Evolutionary conservation across 1,139 yeast species (phyloP), one percentile per base, ranked within the genome.

Genomic region (Yamadazyma diddensiae): DNA sequence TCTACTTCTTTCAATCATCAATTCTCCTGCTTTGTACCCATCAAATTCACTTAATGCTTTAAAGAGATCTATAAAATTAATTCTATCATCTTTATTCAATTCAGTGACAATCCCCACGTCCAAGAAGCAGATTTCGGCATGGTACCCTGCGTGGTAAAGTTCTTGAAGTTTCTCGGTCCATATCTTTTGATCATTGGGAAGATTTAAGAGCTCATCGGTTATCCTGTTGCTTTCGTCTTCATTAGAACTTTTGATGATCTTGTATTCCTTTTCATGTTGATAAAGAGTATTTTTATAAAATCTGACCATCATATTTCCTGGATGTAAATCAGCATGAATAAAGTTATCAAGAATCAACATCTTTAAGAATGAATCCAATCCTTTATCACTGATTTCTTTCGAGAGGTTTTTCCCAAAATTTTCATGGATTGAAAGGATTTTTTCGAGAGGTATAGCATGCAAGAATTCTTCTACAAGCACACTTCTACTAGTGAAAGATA

Each of bases 21-120:
- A 68, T 51, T 88, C 94, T 6, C 99, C 99, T 0, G 97, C 97
- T 43, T 71, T 73, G 52, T 85, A 88, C 1, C 99, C 99, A 57
- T 92, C 95, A 60, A 92, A 94, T 45, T 80, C 84, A 2, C 96
- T 84, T 26, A 92, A 65, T 0, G 97, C 86, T 48, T 83, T 83
- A 64, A 92, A 92, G 37, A 92, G 67, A 34, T 88, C 97, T 28
- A 94, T 77, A 51, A 92, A 92, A 53, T 94, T 92, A 15, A 79
- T 72, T 36, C 97, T 61, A 53, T 94, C 94, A 2, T 52, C 56
- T 9, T 78, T 79, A 47, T 85, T 84, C 34, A 94, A 68, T 53
- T 92, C 97, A 0, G 98, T 92, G 3, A 92, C 90, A 23, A 92
- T 69, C 0, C 98, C 98, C 1, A 94, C 87, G 53, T 92, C 98